Evolutionary conservation across 169 alveolate species (phyloP).

Genomic region (Plasmodium vivax): DNA sequence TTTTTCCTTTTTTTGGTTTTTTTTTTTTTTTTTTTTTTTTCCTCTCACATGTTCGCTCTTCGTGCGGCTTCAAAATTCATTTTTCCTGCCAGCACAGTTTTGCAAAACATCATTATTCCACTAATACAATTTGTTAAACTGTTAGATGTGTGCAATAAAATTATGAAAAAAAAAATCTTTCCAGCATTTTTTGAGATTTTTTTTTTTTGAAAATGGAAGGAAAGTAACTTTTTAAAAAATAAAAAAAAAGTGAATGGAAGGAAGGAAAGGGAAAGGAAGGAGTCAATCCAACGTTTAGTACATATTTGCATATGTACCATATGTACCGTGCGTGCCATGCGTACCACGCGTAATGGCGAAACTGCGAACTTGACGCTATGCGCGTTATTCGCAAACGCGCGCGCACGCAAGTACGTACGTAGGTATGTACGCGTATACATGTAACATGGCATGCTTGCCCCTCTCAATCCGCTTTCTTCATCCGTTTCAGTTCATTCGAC

Average conservation of each 20-base stretch:
- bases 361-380: background rate
- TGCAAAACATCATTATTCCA: background rate
- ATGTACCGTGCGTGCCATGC: background rate
- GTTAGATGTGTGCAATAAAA: constrained; percentile 52
- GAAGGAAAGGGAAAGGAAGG: background rate
- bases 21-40: background rate
- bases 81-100: background rate
- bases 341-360: background rate
- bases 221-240: background rate
- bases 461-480: background rate
- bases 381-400: background rate
- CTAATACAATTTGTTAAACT: background rate
- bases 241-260: background rate
- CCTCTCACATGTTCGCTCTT: background rate
- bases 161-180: background rate
- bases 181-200: background rate
- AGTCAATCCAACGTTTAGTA: background rate
- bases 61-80: background rate
- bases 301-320: background rate
- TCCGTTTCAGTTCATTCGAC: constrained; percentile 8
- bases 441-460: background rate
- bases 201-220: background rate
- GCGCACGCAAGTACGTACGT: background rate
- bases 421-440: background rate
- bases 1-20: background rate